A percentile compares a stretch with the other conserved stretches of the same genome.
These are phyloP conservation scores for Xerocomus potaroensis DNA, from an alignment of 768 basidiomycete species.

Conservation along the genomic window DNA sequence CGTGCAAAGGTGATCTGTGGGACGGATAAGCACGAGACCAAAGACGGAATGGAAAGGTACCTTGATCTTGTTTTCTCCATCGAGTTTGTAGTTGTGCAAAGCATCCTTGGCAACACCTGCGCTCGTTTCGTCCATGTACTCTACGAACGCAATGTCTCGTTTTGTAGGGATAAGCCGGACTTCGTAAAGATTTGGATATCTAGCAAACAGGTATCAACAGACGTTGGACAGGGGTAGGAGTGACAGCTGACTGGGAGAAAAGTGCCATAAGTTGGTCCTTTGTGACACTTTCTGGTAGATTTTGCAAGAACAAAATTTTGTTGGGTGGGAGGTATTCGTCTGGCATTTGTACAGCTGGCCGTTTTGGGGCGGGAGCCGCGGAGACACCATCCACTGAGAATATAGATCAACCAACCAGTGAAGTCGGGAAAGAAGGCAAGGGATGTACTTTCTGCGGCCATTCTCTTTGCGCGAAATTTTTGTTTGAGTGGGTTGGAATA, in stretches of 20 bases:
- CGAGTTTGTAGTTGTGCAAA: conserved; percentile 95
- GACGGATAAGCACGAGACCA: conserved; percentile 4
- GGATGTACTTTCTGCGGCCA: conserved; percentile 71
- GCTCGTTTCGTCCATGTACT: conserved; percentile 89
- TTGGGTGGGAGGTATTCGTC: conserved; percentile 99
- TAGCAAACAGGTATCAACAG: conserved; percentile 27
- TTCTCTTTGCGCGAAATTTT: conserved; percentile 76
- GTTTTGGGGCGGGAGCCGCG: conserved; percentile 62
- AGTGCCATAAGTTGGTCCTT: conserved; percentile 88
- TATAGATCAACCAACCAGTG: conserved; percentile 1
- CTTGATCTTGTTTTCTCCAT: conserved; percentile 99
- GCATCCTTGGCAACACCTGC: conserved; percentile 93
- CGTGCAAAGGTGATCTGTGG: conserved; percentile 69
- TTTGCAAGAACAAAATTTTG: conserved; percentile 98
- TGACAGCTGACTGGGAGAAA: conserved; percentile 75
- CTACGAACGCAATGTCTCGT: conserved; percentile 97
- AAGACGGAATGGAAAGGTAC: conserved; percentile 35
- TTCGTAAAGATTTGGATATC: conserved; percentile 94
- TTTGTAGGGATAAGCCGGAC: conserved; percentile 98
- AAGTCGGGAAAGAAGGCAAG: conserved; percentile 3
- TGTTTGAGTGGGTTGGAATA: conserved; percentile 87
- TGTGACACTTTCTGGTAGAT: conserved; percentile 87
- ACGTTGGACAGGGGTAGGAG: neutral
- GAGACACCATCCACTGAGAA: conserved; percentile 63
- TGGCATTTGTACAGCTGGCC: conserved; percentile 92